Conservation (phyloP, 208 protist genomes). For the Acanthamoeba healyi region DNA sequence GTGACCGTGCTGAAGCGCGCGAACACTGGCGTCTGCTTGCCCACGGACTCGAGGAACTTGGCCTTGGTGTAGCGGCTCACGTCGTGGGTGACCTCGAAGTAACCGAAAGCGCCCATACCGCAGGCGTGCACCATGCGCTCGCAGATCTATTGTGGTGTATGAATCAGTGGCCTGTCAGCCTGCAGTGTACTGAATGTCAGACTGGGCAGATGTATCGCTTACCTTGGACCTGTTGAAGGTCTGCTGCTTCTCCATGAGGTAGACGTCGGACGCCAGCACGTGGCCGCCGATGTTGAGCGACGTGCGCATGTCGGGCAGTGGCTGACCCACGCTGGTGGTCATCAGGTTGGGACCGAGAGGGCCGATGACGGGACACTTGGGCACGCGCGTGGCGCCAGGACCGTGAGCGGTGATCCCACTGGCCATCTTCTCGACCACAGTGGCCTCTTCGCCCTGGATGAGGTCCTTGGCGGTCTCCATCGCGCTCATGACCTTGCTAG, state of each 20-base stretch:
- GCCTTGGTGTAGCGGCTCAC: slow-evolving; percentile 89
- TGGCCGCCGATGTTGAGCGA: slow-evolving; percentile 42
- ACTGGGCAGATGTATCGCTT: too few species aligned
- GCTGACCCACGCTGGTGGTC: slow-evolving; percentile 1
- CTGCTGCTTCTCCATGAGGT: slow-evolving; percentile 69
- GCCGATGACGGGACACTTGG: background rate
- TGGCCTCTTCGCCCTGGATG: background rate
- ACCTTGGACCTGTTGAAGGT: slow-evolving; percentile 69
- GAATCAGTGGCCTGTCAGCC: background rate
- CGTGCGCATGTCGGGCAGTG: background rate
- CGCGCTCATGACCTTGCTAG: background rate
- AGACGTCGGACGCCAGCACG: slow-evolving; percentile 8
- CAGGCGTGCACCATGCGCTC: slow-evolving; percentile 87
- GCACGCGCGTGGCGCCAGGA: background rate
- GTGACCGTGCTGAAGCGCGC: slow-evolving; percentile 92
- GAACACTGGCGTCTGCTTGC: slow-evolving; percentile 91
- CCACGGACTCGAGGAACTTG: slow-evolving; percentile 88
- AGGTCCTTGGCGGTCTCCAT: slow-evolving; percentile 3
- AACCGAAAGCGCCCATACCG: slow-evolving; percentile 86
- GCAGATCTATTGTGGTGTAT: slow-evolving; percentile 80
- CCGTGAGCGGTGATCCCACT: slow-evolving; percentile 10
- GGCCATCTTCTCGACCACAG: slow-evolving; percentile 1
- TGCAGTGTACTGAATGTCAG: background rate
- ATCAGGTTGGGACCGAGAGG: slow-evolving; percentile 5
- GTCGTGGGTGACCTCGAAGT: slow-evolving; percentile 89